Evolutionary conservation across 2,329 filamentous ascomycete genomes (phyloP), one percentile per base, ranked within the genome.

Genomic region (Pyrenochaeta sp.): DNA sequence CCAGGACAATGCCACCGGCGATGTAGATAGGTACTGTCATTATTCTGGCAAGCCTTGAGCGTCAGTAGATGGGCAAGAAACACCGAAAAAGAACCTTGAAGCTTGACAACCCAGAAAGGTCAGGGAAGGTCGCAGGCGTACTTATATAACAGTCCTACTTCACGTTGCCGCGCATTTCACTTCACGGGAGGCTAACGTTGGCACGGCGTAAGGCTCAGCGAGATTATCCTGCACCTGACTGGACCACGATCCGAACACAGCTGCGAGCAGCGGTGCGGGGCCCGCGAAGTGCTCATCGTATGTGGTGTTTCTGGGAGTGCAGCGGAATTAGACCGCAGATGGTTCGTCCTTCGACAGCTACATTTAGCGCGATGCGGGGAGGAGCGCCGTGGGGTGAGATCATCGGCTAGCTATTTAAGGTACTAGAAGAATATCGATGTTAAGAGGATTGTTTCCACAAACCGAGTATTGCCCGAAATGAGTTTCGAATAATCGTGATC

Each of bases 21-120:
- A 77, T 72, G 32, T 80, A 71, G 36, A 83, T 71, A 15, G 79
- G 76, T 37, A 78, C 70, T 36, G 78, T 73, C 76, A 78, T 78
- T 45, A 19, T 64, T 15, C 12, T n/a, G 37, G n/a, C 28, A 19
- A 50, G 40, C 12, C 25, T n/a, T 37, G 51, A 49, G n/a, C 49
- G 24, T 24, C n/a, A 30, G 46, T 34, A 53, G 24, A 49, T n/a
- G 49, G 32, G 32, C 15, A 49, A 25, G 28, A 30, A 55, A 6
- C 2, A 12, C 27, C 34, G 19, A 27, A 19, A 15, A n/a, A 19
- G 22, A 37, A 32, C 37, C 9, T 34, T 48, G 50, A 50, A 56
- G 45, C 19, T 44, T 48, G 51, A 24, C 22, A 45, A 30, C 2
- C 34, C 19, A n/a, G 8, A n/a, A 28, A 15, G 1, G 5, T 42